Evolutionary conservation across 2,329 filamentous ascomycete species (phyloP).

Genomic region (Cladorrhinum sp.): DNA sequence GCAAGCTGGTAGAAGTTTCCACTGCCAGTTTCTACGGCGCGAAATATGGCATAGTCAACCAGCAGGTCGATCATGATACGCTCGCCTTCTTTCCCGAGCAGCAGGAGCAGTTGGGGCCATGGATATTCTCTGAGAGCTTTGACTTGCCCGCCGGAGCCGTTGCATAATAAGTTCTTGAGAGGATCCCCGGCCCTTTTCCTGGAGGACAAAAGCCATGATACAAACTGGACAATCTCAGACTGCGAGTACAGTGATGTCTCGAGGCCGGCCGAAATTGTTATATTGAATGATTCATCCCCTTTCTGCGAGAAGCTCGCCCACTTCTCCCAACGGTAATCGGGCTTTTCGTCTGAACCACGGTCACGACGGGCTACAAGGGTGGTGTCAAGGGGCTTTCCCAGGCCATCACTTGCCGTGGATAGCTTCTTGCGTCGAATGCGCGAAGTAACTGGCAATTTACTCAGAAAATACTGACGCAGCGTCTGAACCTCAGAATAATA

Average conservation of each 20-base stretch:
- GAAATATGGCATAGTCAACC: slow-evolving; percentile 73
- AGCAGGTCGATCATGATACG: slow-evolving; percentile 74
- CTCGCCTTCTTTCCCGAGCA: slow-evolving; percentile 74
- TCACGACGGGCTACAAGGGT: slow-evolving; percentile 59
- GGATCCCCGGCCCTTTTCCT: slow-evolving; percentile 46
- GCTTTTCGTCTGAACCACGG: slow-evolving; percentile 26
- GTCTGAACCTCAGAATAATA: slow-evolving; percentile 66
- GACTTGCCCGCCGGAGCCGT: slow-evolving; percentile 78
- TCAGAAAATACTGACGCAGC: slow-evolving; percentile 68
- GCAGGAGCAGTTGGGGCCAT: slow-evolving; percentile 71
- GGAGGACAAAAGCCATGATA: slow-evolving; percentile 73
- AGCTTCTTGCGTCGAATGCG: slow-evolving; percentile 60
- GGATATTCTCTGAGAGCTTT: slow-evolving; percentile 62
- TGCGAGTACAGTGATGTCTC: slow-evolving; percentile 52
- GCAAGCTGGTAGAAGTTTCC: slow-evolving; percentile 76
- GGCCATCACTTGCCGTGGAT: slow-evolving; percentile 40
- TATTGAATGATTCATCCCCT: slow-evolving; percentile 53
- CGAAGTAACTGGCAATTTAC: slow-evolving; percentile 63
- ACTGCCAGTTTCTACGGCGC: slow-evolving; percentile 54
- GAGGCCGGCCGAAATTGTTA: slow-evolving; percentile 49
- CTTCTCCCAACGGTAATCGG: slow-evolving; percentile 48
- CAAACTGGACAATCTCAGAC: slow-evolving; percentile 72
- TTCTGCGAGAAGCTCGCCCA: slow-evolving; percentile 61
- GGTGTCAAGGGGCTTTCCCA: slow-evolving; percentile 63
- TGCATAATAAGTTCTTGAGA: slow-evolving; percentile 74